Evolutionary conservation across 176 grass and related monocot genomes (phyloP).

Genomic region (Triticum turgidum): DNA sequence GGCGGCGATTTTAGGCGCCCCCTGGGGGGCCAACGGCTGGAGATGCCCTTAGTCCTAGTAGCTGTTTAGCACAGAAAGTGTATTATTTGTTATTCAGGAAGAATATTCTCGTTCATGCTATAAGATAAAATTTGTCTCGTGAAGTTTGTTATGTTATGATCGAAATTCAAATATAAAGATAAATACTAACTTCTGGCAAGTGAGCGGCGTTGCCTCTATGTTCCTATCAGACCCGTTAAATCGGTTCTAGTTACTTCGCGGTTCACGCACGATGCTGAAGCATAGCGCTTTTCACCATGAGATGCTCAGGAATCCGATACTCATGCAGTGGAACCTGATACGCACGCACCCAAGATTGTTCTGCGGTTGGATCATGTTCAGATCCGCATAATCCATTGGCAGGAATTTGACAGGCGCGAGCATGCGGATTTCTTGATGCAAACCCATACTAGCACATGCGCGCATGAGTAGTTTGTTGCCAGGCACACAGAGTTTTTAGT

Average conservation of each 20-base stretch:
- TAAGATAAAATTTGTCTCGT: too few species aligned
- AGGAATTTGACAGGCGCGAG: neutral
- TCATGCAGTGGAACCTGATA: slow-evolving; percentile 19
- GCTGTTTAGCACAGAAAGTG: too few species aligned
- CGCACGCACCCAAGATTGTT: neutral
- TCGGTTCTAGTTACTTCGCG: neutral
- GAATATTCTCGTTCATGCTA: too few species aligned
- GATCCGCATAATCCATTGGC: neutral
- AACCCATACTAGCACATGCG: neutral
- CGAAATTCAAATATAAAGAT: too few species aligned
- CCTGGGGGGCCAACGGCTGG: too few species aligned
- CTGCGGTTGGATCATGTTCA: neutral
- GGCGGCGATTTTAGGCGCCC: too few species aligned
- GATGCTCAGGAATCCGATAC: slow-evolving; percentile 26
- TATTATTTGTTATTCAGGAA: too few species aligned
- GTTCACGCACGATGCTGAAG: neutral
- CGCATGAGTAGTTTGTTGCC: neutral
- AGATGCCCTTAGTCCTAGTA: too few species aligned
- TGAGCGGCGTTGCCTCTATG: neutral
- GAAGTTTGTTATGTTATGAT: too few species aligned
- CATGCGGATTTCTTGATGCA: neutral
- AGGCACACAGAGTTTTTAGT: neutral
- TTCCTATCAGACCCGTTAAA: neutral
- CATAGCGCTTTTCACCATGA: neutral
- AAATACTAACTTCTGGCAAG: too few species aligned